phyloP scores from a whole-genome alignment of 1,284 basidiomycete genomes.

The Leucoagaricus sp. region DNA sequence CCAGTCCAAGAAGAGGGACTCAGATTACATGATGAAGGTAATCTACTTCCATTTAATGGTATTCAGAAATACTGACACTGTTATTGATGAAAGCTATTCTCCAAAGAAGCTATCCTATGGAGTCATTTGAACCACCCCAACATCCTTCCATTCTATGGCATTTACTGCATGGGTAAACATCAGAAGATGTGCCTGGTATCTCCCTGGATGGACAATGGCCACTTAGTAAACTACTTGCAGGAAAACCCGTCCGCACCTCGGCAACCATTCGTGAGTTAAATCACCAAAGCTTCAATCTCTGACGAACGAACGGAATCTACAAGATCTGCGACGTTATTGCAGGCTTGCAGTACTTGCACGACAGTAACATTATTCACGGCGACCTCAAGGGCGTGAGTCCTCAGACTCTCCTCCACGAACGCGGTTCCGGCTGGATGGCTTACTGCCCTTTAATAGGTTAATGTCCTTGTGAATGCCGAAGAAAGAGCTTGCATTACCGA shows the following conservation, averaged over 20 bases:
- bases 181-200: constrained; percentile 33
- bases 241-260: constrained; percentile 17
- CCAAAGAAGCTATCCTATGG: constrained; percentile 26
- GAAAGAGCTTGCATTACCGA: constrained; percentile 21
- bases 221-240: constrained; percentile 25
- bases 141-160: constrained; percentile 27
- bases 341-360: constrained; percentile 33
- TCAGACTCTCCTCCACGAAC: constrained; percentile 7
- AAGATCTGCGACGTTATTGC: constrained; percentile 28
- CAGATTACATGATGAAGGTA: background rate
- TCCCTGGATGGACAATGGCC: constrained; percentile 35
- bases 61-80: background rate
- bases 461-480: constrained; percentile 19
- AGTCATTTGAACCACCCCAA: constrained; percentile 25
- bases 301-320: background rate
- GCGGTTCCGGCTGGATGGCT: too few relatives aligned
- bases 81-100: background rate
- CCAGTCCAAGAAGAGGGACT: background rate
- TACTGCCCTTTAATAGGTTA: constrained; percentile 17
- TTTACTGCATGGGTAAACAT: constrained; percentile 15
- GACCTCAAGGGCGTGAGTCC: constrained; percentile 37
- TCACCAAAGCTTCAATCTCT: background rate
- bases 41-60: background rate
- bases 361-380: constrained; percentile 34
- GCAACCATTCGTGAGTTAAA: constrained; percentile 14